Evolutionary conservation across 1,284 basidiomycete species (phyloP).

Genomic region (Trichosporon ovoides): DNA sequence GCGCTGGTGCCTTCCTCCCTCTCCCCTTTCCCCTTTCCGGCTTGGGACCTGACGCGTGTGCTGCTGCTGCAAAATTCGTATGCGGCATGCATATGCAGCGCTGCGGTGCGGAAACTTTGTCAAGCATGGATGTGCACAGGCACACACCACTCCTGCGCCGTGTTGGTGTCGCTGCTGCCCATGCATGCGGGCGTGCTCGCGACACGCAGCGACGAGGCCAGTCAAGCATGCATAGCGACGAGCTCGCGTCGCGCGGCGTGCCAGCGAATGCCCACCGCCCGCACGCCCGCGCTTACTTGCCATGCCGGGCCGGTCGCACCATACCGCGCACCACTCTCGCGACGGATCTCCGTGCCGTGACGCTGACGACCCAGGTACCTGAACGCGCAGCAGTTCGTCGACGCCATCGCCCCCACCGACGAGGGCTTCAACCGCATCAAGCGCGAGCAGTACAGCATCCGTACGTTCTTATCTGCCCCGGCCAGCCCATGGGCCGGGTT

Average conservation of each 20-base stretch:
- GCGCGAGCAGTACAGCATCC: slow-evolving; percentile 74
- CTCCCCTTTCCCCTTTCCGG: too few relatives aligned
- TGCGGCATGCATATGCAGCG: background rate
- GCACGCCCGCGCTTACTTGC: background rate
- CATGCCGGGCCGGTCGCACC: background rate
- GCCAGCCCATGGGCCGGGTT: background rate
- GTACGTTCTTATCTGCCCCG: slow-evolving; percentile 25
- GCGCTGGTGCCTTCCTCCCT: too few relatives aligned
- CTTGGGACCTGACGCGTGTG: slow-evolving; percentile 1
- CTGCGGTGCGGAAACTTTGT: background rate
- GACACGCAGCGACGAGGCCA: too few relatives aligned
- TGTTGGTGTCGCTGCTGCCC: too few relatives aligned
- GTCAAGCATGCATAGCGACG: background rate
- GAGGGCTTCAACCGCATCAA: slow-evolving; percentile 74
- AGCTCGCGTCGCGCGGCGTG: background rate
- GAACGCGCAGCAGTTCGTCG: slow-evolving; percentile 77
- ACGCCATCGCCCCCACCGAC: slow-evolving; percentile 78
- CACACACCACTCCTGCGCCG: too few relatives aligned
- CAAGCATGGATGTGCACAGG: background rate
- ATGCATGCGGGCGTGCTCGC: too few relatives aligned
- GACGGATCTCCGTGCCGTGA: background rate
- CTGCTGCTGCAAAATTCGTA: background rate
- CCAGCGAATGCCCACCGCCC: background rate
- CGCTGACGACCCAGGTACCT: slow-evolving; percentile 57
- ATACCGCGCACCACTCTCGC: slow-evolving; percentile 1